Base-by-base conservation (phyloP, 106 monocot genomes). In the Narthecium ossifragum region DNA sequence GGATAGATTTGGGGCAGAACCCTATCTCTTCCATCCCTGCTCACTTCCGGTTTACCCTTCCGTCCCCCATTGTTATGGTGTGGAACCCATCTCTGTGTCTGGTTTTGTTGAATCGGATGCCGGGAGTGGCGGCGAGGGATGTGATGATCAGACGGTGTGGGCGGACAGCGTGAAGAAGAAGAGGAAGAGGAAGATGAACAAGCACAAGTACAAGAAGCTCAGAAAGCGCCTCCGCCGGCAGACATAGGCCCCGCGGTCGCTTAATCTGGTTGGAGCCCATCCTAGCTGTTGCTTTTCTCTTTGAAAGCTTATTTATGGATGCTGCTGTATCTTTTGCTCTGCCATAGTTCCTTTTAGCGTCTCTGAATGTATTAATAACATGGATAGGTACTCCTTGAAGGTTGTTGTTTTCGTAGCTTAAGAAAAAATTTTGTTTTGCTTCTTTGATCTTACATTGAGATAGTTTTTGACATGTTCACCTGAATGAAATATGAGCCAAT, bases 101-200 rank as follows among this genome's bases (percentile, higher is more conserved):
- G 34, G 23, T 13, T 2, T 51, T n/a, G 24, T 22, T 25, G 23
- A 17, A 48, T 22, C 33, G 21, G 46, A 48, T 17, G 47, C 8
- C 14, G 47, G 29, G 8, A 32, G 28, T 32, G 46, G 33, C 17
- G 30, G 21, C 21, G 54, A 30, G 13, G 38, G 8, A 7, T 38
- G 15, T 4, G 73, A 62, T 15, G 47, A 61, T 12, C 37, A 24
- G 30, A 61, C 53, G 34, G 54, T 78, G 25, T 72, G 71, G 67
- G 78, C 78, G 41, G 78, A 78, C 47, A 78, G 78, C 49, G 78
- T 78, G 72, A 78, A 78, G 71, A 71, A 71, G 71, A 78, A 78
- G 71, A 67, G 78, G 71, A 78, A 78, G 66, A 43, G 31, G 57
- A 78, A 78, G 72, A 78, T 78, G 78, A 78, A 78, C 71, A 78